Evolutionary conservation across 208 protist species (phyloP), one percentile per base, ranked within the genome.

Genomic region (Crithidia bombi): DNA sequence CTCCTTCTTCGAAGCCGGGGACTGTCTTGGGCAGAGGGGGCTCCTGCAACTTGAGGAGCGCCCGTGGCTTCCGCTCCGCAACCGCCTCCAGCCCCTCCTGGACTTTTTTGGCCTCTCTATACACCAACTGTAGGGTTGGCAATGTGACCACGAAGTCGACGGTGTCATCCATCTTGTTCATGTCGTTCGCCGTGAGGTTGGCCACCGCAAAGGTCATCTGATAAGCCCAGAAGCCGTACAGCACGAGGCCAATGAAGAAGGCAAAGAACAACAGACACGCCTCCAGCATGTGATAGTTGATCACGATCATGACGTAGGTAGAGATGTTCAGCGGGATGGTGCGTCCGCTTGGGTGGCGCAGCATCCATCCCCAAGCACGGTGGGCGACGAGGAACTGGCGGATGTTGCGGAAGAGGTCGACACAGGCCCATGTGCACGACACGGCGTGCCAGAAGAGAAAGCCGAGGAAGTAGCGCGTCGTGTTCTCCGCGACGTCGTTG

Each of bases 401-500:
- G n/a, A 95, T 85, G 30, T 62, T 59, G 19, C 65, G 52, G 67
- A 73, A 91, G 50, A 92, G 73, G 57, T 96, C 87, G 62, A 74
- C 79, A 5, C 72, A 63, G 21, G 81, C 89, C 87, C 96, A 98
- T 6, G 81, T 79, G 68, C 93, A 97, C 6, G 90, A 83, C 15
- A 98, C 33, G 23, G 85, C 79, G 79, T 98, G 92, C 15, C 63
- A 63, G 46, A 93, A 49, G 23, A 99, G 78, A 65, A 99, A 98
- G 21, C 83, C 69, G 4, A 96, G 61, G 73, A 98, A 98, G 82
- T 89, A 97, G 15, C 92, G 88, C 72, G 96, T 92, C 39, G 96
- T 98, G 32, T 83, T 82, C 61, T 97, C 95, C 35, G 97, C 98
- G 36, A 99, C 95, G 82, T 98, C 96, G 67, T 97, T 98, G 87